Conservation (phyloP, 768 basidiomycete species). For the Mycena polygramma region DNA sequence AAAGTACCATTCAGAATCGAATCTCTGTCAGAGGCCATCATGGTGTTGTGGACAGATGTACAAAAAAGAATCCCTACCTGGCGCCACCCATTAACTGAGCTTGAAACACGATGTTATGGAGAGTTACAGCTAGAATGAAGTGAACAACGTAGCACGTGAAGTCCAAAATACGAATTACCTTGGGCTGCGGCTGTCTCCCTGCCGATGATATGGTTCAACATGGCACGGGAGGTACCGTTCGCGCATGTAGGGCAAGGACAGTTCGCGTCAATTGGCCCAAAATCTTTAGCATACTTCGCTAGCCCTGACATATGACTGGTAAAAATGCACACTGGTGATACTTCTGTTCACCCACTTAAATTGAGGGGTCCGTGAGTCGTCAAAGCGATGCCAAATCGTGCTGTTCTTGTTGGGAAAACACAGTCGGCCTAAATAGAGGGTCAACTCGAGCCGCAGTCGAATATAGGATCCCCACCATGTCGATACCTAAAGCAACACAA, state of each 20-base stretch:
- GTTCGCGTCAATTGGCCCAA: conserved; percentile 76
- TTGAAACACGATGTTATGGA: conserved; percentile 89
- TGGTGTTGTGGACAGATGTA: too few species aligned
- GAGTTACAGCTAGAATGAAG: conserved; percentile 71
- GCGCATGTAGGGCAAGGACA: conserved; percentile 93
- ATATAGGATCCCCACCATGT: conserved; percentile 72
- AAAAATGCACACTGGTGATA: not conserved
- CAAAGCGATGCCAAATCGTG: conserved; percentile 90
- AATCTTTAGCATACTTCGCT: conserved; percentile 77
- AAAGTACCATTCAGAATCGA: conserved; percentile 85
- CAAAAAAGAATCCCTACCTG: conserved; percentile 46
- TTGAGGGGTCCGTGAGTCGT: conserved; percentile 88
- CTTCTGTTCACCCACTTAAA: conserved; percentile 66
- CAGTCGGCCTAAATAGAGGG: conserved; percentile 80
- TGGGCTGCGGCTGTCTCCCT: conserved; percentile 91
- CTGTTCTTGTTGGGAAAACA: conserved; percentile 93
- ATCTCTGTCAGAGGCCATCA: conserved; percentile 46
- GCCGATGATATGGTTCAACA: conserved; percentile 81
- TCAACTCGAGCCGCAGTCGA: too few species aligned
- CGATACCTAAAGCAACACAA: conserved; percentile 91
- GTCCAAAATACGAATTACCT: conserved; percentile 58
- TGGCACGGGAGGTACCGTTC: conserved; percentile 74
- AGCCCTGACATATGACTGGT: conserved; percentile 58
- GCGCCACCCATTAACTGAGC: conserved; percentile 90
- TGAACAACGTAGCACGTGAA: conserved; percentile 25